Evolutionary conservation across 257 asterid genomes (phyloP), one percentile per base, ranked within the genome.

Genomic region (Scutellaria barbata): DNA sequence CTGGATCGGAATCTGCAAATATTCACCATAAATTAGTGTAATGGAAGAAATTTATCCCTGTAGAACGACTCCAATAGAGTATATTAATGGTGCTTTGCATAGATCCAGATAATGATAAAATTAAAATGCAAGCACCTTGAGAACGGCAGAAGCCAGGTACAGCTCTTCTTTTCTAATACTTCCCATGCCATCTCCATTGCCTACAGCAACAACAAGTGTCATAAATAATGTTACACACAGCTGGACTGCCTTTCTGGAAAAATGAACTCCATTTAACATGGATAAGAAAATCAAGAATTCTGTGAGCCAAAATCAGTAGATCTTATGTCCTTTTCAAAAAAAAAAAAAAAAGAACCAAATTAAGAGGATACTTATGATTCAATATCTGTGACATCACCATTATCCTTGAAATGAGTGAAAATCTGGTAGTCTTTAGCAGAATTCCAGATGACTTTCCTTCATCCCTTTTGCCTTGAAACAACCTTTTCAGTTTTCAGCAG

Each of bases 151-250:
- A 71, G 99, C 98, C 64, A 76, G 79, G 69, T 83, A 80, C 47
- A 95, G 84, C 87, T 95, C 98, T 84, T 89, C 86, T 81, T 86
- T 86, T 80, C 99, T 86, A 54, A 79, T 68, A 76, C 57, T 76
- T 56, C 99, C 99, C 85, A 79, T 73, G 61, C 94, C 96, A 69
- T 88, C 96, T 22, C 96, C 92, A 59, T 90, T 81, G 54, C 99
- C 99, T 94, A 66, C 59, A 76, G 59, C 63, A 62, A 35, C 67
- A 74, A 68, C 61, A 53, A 39, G 72, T 43, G 59, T 56, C 68
- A 6, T 68, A 40, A 18, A 63, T 20, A 55, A 16, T 22, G 25
- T 22, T 22, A 53, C 50, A 77, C 39, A 63, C 47, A 10, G 17
- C 37, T 41, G 65, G 55, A 43, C 16, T 40, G 57, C 64, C 43